These are phyloP conservation scores for Lecanoromycetidae sp. DNA, from an alignment of 2,329 filamentous ascomycete genomes.

Conservation along the genomic window DNA sequence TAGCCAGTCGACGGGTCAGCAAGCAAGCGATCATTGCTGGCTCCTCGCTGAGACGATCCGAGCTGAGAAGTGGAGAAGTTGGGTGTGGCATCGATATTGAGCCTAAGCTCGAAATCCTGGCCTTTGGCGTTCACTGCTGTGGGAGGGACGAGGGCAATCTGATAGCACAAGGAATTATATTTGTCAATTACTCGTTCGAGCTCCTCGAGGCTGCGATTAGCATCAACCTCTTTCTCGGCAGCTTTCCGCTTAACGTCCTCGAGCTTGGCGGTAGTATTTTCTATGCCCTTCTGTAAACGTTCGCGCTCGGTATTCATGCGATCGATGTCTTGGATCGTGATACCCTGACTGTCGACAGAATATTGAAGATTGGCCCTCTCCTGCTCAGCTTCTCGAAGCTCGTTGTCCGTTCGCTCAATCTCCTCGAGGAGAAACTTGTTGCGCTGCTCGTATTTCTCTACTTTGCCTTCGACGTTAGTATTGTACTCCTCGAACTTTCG, in stretches of 20 bases:
- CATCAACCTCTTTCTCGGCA: constrained; percentile 76
- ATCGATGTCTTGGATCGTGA: constrained; percentile 97
- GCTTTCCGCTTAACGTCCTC: constrained; percentile 78
- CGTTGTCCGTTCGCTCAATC: constrained; percentile 62
- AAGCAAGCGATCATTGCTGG: constrained; percentile 63
- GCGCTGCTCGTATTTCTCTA: constrained; percentile 75
- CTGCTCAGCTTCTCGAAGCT: constrained; percentile 67
- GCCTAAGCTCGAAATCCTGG: constrained; percentile 67
- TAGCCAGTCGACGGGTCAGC: constrained; percentile 76
- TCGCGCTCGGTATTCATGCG: constrained; percentile 95
- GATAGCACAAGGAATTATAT: constrained; percentile 90
- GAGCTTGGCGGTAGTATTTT: constrained; percentile 59
- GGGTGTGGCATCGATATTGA: constrained; percentile 66
- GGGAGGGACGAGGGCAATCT: constrained; percentile 77
- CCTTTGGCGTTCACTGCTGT: constrained; percentile 78
- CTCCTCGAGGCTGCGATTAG: constrained; percentile 74
- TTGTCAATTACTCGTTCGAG: constrained; percentile 80
- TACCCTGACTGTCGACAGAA: constrained; percentile 80
- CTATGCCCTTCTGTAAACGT: constrained; percentile 77
- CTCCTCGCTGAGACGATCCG: constrained; percentile 38
- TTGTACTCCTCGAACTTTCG: constrained; percentile 96
- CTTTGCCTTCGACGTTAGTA: constrained; percentile 65
- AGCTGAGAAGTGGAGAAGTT: constrained; percentile 58
- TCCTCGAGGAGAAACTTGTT: constrained; percentile 77
- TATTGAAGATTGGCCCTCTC: constrained; percentile 71